Percentiles rank a stretch among this genome's conserved stretches.
Evolutionary conservation across 2,329 filamentous ascomycete genomes (phyloP).

Genomic region (Fusarium stilboides): DNA sequence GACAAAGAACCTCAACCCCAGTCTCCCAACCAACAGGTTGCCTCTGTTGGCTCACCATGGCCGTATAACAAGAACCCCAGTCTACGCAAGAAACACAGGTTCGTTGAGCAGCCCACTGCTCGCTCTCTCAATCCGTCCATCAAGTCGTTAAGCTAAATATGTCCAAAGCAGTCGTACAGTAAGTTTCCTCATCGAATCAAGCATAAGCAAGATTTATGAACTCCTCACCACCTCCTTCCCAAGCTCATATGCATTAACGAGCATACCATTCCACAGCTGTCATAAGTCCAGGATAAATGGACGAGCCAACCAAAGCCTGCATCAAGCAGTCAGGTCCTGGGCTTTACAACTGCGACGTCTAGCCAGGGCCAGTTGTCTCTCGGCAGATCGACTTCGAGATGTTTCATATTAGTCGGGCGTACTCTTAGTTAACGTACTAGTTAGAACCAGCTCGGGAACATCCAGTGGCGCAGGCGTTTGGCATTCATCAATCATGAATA

Average conservation of each 20-base stretch:
- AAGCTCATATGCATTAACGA: conserved; percentile 5
- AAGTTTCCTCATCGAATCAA: conserved; percentile 5
- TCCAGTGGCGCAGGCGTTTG: conserved; percentile 1
- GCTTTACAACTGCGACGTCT: neutral
- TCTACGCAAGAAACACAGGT: conserved; percentile 46
- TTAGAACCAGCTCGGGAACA: neutral
- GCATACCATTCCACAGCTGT: conserved; percentile 2
- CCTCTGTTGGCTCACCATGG: conserved; percentile 38
- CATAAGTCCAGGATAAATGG: neutral
- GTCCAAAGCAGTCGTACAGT: conserved; percentile 38
- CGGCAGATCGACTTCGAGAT: conserved; percentile 6
- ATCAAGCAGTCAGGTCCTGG: conserved; percentile 3
- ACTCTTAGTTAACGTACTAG: conserved; percentile 8
- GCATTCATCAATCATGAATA: conserved; percentile 9
- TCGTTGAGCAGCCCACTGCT: conserved; percentile 45
- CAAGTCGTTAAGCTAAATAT: conserved; percentile 41
- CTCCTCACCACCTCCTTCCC: conserved; percentile 5
- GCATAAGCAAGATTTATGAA: neutral
- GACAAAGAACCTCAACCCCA: conserved; percentile 11
- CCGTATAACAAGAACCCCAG: conserved; percentile 38
- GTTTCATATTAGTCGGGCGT: conserved; percentile 23
- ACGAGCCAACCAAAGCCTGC: conserved; percentile 1
- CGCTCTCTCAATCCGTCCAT: conserved; percentile 34
- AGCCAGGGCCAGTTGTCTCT: conserved; percentile 10
- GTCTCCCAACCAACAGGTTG: conserved; percentile 37